Evolutionary conservation across 495 filamentous ascomycete species (phyloP).

Genomic region (Hypoxylon perforatum): DNA sequence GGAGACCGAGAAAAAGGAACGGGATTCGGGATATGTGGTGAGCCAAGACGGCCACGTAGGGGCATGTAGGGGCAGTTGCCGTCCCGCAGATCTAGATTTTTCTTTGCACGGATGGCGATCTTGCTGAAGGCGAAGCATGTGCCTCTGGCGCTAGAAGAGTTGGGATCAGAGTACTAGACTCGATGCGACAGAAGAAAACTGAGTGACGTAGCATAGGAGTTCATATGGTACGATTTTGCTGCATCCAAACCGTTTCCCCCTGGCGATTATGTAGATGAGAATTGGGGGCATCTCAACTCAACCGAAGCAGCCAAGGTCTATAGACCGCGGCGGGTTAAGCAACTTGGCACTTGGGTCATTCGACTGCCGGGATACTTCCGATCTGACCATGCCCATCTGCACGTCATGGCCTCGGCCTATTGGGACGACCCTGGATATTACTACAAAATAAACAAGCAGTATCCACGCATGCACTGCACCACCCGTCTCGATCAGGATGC

Average conservation of each 20-base stretch:
- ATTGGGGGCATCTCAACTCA: conserved; percentile 30
- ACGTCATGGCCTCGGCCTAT: conserved; percentile 42
- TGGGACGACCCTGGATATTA: conserved; percentile 24
- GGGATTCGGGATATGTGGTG: conserved; percentile 15
- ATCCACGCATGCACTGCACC: conserved; percentile 25
- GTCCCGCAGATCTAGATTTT: conserved; percentile 19
- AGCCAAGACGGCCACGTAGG: conserved; percentile 20
- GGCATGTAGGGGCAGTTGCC: conserved; percentile 13
- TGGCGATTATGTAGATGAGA: conserved; percentile 5
- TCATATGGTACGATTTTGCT: conserved; percentile 38
- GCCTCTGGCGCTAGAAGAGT: conserved; percentile 8
- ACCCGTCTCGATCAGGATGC: conserved; percentile 19
- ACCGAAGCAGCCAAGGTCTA: neutral
- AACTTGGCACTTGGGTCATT: conserved; percentile 34
- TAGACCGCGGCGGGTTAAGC: conserved; percentile 20
- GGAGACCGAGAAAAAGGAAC: conserved; percentile 8
- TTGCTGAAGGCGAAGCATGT: conserved; percentile 27
- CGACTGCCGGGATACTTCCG: conserved; percentile 41
- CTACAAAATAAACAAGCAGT: conserved; percentile 31
- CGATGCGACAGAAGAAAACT: conserved; percentile 27
- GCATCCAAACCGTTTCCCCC: conserved; percentile 20
- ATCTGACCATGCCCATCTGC: conserved; percentile 39
- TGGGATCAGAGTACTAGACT: conserved; percentile 29
- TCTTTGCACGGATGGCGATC: conserved; percentile 24
- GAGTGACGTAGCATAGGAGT: conserved; percentile 33